Evolutionary conservation across 805 yeast species (phyloP).

Genomic region (Monosporozyma solicola): DNA sequence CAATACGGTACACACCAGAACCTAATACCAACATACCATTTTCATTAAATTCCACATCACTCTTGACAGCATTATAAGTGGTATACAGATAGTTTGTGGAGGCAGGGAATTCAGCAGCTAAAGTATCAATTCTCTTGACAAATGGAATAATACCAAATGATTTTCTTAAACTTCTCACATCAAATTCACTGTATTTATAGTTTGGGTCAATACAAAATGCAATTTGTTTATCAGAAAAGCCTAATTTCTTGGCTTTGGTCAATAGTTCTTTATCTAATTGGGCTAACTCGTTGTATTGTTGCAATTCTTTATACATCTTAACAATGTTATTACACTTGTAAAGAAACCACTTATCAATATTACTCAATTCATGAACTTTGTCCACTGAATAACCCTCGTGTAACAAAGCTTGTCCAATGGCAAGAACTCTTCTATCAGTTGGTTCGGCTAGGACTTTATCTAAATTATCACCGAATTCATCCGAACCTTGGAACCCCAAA

Average conservation of each 20-base stretch:
- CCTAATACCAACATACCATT: conserved; percentile 92
- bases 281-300: conserved; percentile 48
- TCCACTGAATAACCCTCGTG: conserved; percentile 91
- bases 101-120: conserved; percentile 99
- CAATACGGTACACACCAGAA: conserved; percentile 98
- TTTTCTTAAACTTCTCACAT: conserved; percentile 76
- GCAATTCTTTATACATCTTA: conserved; percentile 74
- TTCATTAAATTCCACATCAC: conserved; percentile 79
- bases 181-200: conserved; percentile 47
- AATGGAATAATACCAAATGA: conserved; percentile 76
- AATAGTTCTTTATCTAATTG: conserved; percentile 61
- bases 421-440: conserved; percentile 94
- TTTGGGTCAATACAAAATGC: conserved; percentile 58
- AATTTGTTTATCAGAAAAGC: conserved; percentile 93
- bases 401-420: conserved; percentile 93
- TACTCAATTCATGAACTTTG: conserved; percentile 80
- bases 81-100: conserved; percentile 91
- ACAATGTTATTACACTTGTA: conserved; percentile 90
- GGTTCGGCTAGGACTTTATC: conserved; percentile 76
- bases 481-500: conserved; percentile 84
- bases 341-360: conserved; percentile 94
- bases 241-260: conserved; percentile 79
- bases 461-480: conserved; percentile 58
- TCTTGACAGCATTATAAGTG: conserved; percentile 83
- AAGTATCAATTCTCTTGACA: conserved; percentile 93